Base-by-base conservation (phyloP, 257 asterid species). In the Fraxinus americana region DNA sequence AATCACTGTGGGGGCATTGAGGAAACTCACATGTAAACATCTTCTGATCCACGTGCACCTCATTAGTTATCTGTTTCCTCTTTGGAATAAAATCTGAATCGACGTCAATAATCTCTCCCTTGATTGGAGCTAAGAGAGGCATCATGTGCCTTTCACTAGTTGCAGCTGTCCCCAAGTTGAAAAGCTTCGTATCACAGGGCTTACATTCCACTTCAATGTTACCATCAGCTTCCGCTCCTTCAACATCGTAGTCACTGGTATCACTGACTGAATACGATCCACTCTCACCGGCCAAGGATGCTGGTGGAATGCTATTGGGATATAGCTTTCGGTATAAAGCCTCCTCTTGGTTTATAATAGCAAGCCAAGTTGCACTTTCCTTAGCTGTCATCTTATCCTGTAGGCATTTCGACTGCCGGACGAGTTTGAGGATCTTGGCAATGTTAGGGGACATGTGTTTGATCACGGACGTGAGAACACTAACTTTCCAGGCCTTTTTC, bases 371-470 rank as follows among this genome's bases (percentile, higher is more conserved):
- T 0, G 88, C 88, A 70, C 90, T 87, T 81, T 89, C 93, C 71
- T 89, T 87, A 12, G 89, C 91, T 7, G 90, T 85, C 91, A 89
- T 85, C 83, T 85, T 89, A 84, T 87, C 87, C 78, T 87, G 90
- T 38, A 89, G 85, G 82, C 86, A 84, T 73, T 87, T 89, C 2
- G 90, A 87, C 80, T 87, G 87, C 19, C 84, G 73, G 34, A 84
- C 85, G 3, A 87, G 87, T 72, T 80, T 89, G 65, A 86, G 79
- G 25, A 89, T 86, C 85, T 81, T 85, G 23, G 85, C 80, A 71
- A 89, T 83, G 59, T 87, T 83, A 1, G 91, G 93, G 2, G 86
- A 87, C 72, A 89, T 82, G 77, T 89, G 91, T 66, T 84, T 87
- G 83, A 89, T 87, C 38, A 89, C 90, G 0, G 90, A 85, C 0